Conservation (phyloP, 371 early-diverging fungal genomes). For the Apophysomyces trapeziformis region DNA sequence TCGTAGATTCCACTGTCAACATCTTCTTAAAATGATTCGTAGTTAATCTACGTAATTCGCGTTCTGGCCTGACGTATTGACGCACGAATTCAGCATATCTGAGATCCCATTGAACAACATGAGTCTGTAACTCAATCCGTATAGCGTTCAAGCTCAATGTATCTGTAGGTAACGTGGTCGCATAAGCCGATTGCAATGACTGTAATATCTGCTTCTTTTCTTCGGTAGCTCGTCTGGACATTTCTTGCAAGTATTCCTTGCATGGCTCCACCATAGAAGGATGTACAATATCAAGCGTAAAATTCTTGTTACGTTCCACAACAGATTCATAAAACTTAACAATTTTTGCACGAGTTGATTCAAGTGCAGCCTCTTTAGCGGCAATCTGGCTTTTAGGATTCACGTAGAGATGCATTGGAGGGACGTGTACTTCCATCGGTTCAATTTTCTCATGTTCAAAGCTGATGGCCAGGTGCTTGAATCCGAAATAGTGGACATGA, state of each 20-base stretch:
- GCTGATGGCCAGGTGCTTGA: slow-evolving; percentile 73
- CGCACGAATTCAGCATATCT: slow-evolving; percentile 78
- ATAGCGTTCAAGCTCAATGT: slow-evolving; percentile 79
- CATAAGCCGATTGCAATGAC: slow-evolving; percentile 76
- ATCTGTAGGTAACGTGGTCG: slow-evolving; percentile 78
- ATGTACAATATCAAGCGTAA: slow-evolving; percentile 67
- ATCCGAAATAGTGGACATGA: slow-evolving; percentile 78
- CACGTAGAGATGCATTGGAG: slow-evolving; percentile 72
- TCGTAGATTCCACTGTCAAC: slow-evolving; percentile 51
- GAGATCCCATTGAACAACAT: slow-evolving; percentile 81
- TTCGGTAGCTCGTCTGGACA: slow-evolving; percentile 66
- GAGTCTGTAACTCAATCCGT: slow-evolving; percentile 73
- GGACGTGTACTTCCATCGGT: slow-evolving; percentile 80
- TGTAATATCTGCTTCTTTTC: slow-evolving; percentile 84
- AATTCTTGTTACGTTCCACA: slow-evolving; percentile 59
- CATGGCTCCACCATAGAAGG: slow-evolving; percentile 68
- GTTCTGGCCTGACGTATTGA: slow-evolving; percentile 76
- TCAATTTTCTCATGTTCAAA: slow-evolving; percentile 78
- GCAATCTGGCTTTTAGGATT: slow-evolving; percentile 56
- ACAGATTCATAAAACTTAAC: slow-evolving; percentile 76
- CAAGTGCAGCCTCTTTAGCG: slow-evolving; percentile 69
- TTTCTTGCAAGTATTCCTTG: slow-evolving; percentile 61
- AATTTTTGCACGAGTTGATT: slow-evolving; percentile 60
- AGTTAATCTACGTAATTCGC: slow-evolving; percentile 65
- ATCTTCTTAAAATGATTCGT: slow-evolving; percentile 66